These are phyloP conservation scores for Erigeron canadensis DNA, from an alignment of 129 eudicot species.

Conservation along the genomic window DNA sequence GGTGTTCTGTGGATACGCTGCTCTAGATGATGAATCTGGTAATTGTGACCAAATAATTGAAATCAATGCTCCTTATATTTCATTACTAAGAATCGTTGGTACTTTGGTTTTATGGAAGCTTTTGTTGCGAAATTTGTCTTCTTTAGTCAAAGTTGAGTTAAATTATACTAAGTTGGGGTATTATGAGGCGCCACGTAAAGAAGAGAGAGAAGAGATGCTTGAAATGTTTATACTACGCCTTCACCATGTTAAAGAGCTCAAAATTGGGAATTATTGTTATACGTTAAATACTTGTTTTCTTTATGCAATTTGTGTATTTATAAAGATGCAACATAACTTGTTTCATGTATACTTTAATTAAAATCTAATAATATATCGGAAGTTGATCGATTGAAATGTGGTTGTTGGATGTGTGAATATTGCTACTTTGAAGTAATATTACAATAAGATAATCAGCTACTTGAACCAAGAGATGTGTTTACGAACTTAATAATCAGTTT, in stretches of 20 bases:
- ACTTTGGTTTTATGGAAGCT: conserved; percentile 16
- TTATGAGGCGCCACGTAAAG: background rate
- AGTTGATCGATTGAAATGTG: too few species aligned
- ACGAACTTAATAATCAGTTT: too few species aligned
- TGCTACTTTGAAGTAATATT: too few species aligned
- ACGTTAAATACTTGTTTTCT: background rate
- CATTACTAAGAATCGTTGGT: conserved; percentile 6
- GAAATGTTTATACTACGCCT: conserved; percentile 11
- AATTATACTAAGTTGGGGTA: conserved; percentile 1
- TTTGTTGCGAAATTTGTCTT: conserved; percentile 20
- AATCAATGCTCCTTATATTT: background rate
- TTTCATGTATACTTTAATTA: too few species aligned
- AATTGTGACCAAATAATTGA: background rate
- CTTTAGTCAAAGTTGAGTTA: conserved; percentile 20
- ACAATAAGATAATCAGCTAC: too few species aligned
- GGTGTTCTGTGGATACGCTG: conserved; percentile 17
- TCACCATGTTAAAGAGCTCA: conserved; percentile 30
- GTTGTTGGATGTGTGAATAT: too few species aligned
- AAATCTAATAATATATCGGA: too few species aligned
- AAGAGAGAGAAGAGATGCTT: conserved; percentile 28
- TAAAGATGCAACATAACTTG: too few species aligned
- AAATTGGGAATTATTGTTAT: conserved; percentile 14
- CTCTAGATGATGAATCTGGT: background rate
- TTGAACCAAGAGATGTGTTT: too few species aligned
- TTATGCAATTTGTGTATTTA: too few species aligned